Conservation (phyloP, 352 stramenopile species). For the Phytophthora macrochlamydospora region DNA sequence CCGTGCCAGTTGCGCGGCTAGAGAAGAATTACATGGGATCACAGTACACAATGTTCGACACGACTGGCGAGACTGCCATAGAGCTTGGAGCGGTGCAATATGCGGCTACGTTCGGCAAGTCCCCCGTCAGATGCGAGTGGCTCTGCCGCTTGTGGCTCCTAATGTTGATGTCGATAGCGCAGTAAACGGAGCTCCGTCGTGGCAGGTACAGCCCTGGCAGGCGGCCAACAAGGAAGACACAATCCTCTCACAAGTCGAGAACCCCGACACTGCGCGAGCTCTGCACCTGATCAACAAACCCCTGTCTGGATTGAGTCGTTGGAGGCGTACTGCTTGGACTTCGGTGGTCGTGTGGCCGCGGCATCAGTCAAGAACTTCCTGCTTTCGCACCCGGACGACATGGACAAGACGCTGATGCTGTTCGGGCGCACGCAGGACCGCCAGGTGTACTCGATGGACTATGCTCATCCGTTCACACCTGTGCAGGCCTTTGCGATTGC, state of each 20-base stretch:
- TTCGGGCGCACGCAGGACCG: slow-evolving; percentile 86
- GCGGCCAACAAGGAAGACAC: slow-evolving; percentile 76
- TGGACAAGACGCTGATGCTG: slow-evolving; percentile 89
- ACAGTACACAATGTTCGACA: slow-evolving; percentile 88
- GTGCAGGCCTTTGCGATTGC: slow-evolving; percentile 88
- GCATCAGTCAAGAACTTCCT: slow-evolving; percentile 91
- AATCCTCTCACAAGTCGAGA: slow-evolving; percentile 79
- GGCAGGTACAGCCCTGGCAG: slow-evolving; percentile 60
- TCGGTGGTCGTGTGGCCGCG: slow-evolving; percentile 71
- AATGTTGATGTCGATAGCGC: slow-evolving; percentile 49
- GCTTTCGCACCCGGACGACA: slow-evolving; percentile 81
- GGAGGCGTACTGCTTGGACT: slow-evolving; percentile 87
- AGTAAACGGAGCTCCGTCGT: slow-evolving; percentile 49
- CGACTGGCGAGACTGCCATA: slow-evolving; percentile 47
- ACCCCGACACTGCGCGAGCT: slow-evolving; percentile 58
- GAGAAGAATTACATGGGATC: slow-evolving; percentile 91
- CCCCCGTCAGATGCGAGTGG: slow-evolving; percentile 85
- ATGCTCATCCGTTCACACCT: slow-evolving; percentile 81
- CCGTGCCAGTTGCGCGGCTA: slow-evolving; percentile 67
- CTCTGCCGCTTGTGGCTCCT: slow-evolving; percentile 58
- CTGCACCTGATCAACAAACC: slow-evolving; percentile 88
- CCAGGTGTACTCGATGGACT: slow-evolving; percentile 91
- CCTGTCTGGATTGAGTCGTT: slow-evolving; percentile 89
- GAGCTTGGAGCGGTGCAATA: slow-evolving; percentile 88
- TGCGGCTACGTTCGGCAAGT: slow-evolving; percentile 85